Evolutionary conservation across 257 asterid species (phyloP).

Genomic region (Coffea canephora): DNA sequence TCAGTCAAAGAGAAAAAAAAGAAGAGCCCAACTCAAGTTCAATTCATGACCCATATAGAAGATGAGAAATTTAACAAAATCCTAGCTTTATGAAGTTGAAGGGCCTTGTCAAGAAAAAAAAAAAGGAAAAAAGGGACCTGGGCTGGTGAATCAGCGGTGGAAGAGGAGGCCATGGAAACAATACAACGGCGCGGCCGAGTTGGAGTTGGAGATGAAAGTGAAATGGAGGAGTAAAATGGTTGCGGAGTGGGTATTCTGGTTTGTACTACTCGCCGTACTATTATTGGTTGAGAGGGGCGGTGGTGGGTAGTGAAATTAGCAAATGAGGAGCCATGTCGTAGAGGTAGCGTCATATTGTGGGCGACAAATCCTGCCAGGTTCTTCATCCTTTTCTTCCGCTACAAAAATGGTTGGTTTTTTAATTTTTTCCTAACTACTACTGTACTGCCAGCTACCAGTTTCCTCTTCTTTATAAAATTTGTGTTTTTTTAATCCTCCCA

Average conservation of each 20-base stretch:
- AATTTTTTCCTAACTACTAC: too few relatives aligned
- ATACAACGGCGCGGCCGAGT: slow-evolving; percentile 11
- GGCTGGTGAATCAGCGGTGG: slow-evolving; percentile 14
- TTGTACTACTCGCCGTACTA: too few relatives aligned
- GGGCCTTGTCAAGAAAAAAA: background rate
- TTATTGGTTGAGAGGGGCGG: background rate
- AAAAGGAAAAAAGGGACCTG: slow-evolving; percentile 7
- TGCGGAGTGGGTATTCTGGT: background rate
- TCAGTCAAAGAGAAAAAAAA: background rate
- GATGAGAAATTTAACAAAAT: background rate
- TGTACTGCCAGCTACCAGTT: background rate
- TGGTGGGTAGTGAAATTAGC: background rate
- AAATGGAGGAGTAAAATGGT: slow-evolving; percentile 1
- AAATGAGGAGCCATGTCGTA: slow-evolving; percentile 10
- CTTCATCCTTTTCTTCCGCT: slow-evolving; percentile 19
- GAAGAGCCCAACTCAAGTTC: background rate
- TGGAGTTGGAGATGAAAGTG: slow-evolving; percentile 1
- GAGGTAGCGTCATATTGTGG: background rate
- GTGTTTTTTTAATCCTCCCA: too few relatives aligned
- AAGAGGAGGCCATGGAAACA: slow-evolving; percentile 34
- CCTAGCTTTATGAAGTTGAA: too few relatives aligned
- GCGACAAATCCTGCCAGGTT: too few relatives aligned
- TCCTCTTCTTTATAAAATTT: too few relatives aligned
- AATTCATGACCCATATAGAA: background rate
- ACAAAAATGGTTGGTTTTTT: too few relatives aligned